Evolutionary conservation across 768 basidiomycete genomes (phyloP).

Genomic region (Kondoa subrosea): DNA sequence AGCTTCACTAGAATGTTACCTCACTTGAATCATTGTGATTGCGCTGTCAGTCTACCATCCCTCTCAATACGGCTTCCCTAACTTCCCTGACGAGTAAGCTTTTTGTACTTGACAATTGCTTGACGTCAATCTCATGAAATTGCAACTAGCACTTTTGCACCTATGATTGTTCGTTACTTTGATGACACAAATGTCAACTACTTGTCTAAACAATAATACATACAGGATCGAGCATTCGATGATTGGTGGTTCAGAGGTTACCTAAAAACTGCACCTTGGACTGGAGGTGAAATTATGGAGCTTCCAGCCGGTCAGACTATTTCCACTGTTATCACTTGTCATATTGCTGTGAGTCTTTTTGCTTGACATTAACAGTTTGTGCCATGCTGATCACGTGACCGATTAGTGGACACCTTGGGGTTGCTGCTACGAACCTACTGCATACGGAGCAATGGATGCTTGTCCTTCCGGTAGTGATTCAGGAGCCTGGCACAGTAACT

Average conservation of each 20-base stretch:
- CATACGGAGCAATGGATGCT: neutral
- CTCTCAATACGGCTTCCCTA: neutral
- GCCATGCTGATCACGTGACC: neutral
- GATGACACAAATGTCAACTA: too few species aligned
- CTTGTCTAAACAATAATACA: too few species aligned
- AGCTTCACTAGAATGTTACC: too few species aligned
- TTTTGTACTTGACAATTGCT: neutral
- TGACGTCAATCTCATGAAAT: neutral
- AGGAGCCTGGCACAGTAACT: neutral
- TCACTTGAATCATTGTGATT: too few species aligned
- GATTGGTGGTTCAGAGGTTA: conserved; percentile 5
- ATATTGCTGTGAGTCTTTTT: neutral
- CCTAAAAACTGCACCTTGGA: neutral
- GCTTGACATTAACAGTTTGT: neutral
- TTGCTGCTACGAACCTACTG: neutral
- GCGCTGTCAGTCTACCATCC: too few species aligned
- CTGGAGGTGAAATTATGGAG: conserved; percentile 4
- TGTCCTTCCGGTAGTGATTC: neutral
- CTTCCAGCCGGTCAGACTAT: neutral
- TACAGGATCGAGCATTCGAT: too few species aligned
- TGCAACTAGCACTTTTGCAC: neutral
- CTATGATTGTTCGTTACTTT: neutral
- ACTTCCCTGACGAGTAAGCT: neutral
- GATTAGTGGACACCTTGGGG: neutral
- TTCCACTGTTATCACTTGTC: neutral